Base-by-base conservation (phyloP, 768 basidiomycete species). In the Leccinum olivaceopallidum region DNA sequence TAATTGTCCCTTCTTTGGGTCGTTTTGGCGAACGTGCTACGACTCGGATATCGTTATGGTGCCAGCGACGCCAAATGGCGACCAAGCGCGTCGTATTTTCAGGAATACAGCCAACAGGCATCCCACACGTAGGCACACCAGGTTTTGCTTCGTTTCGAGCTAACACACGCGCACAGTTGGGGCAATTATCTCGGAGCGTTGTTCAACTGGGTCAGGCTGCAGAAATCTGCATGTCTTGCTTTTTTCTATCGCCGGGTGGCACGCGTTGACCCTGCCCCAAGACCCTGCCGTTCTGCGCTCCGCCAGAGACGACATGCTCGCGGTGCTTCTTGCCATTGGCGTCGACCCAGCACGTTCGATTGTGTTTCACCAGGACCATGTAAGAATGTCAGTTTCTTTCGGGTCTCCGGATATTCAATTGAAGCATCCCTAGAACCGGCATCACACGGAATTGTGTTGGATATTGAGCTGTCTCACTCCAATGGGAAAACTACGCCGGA, bases 131-230 rank as follows among this genome's bases (percentile, higher is more conserved):
- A 73, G 65, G 83, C 70, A 2, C 5, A 2, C 24, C 3, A 5
- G 5, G 13, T 4, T 30, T 36, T 24, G 34, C 60, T 12, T 32
- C 28, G 10, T 47, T 20, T 36, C 53, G n/a, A 8, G 58, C 62
- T 65, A 32, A 1, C 28, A 65, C 37, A 6, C 37, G 3, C 16
- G 3, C 16, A 6, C 59, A 98, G 95, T 79, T 97, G 24, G 69
- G 96, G 96, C 49, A 98, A 98, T 72, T 92, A 94, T 68, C 81
- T 98, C 3, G 96, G 96, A 4, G 95, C 95, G 0, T 78, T 97
- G 32, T 83, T 84, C 20, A 94, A 95, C 71, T 96, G 95, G 95
- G 90, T 94, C 52, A 81, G 80, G 56, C 78, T 97, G 28, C 93
- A 95, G 73, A 78, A 82, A 50, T 77, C 80, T 44, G 82, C 87